These are phyloP conservation scores for Podospora tetraspora DNA, from an alignment of 495 filamentous ascomycete species.

Conservation along the genomic window DNA sequence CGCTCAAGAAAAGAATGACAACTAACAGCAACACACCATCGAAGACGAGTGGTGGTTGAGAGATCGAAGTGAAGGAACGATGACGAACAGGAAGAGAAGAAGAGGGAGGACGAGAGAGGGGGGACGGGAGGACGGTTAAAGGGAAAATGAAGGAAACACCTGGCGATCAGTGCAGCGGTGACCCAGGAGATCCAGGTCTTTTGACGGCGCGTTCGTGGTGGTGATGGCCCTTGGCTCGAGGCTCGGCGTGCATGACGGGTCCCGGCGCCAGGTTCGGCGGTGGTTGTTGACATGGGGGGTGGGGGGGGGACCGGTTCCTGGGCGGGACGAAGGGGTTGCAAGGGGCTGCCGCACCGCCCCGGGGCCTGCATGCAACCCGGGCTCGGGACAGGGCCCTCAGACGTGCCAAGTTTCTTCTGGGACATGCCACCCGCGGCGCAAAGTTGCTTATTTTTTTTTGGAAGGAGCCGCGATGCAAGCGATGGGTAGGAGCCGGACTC, in stretches of 20 bases:
- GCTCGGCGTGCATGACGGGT: constrained; percentile 10
- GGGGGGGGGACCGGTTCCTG: neutral
- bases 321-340: constrained; percentile 3
- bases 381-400: constrained; percentile 10
- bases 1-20: constrained; percentile 18
- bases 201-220: neutral
- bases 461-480: neutral
- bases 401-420: constrained; percentile 10
- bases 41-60: neutral
- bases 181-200: constrained; percentile 12
- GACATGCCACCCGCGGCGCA: constrained; percentile 2
- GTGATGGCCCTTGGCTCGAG: constrained; percentile 7
- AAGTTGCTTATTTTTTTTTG: neutral
- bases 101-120: neutral
- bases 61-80: neutral
- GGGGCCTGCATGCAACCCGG: constrained; percentile 9
- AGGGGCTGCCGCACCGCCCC: constrained; percentile 8
- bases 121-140: constrained; percentile 1
- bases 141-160: constrained; percentile 13
- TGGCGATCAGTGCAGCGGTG: constrained; percentile 15
- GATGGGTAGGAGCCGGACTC: neutral
- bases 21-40: constrained; percentile 11
- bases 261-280: constrained; percentile 11
- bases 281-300: neutral
- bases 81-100: constrained; percentile 4